Conservation (phyloP, 2,329 filamentous ascomycete genomes). For the Sclerotinia glacialis region DNA sequence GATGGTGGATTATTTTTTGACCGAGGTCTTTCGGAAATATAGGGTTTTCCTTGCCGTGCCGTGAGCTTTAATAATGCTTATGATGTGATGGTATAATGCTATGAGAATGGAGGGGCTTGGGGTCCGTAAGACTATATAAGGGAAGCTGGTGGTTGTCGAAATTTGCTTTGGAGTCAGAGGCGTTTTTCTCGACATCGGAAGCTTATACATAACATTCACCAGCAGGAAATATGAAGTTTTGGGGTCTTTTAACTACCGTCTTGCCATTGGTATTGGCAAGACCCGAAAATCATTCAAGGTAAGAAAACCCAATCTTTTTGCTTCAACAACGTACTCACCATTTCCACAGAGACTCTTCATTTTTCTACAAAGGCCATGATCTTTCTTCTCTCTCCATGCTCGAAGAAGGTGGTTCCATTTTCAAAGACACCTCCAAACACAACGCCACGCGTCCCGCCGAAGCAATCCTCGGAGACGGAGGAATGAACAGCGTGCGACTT, state of each 20-base stretch:
- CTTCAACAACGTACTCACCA: neutral
- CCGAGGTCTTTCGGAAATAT: neutral
- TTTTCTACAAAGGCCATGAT: constrained; percentile 43
- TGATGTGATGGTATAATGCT: too few species aligned
- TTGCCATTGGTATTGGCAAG: constrained; percentile 19
- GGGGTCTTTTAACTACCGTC: constrained; percentile 3
- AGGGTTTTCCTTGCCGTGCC: neutral
- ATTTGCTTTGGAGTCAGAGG: neutral
- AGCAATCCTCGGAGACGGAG: constrained; percentile 57
- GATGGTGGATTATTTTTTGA: neutral
- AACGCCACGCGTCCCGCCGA: constrained; percentile 52
- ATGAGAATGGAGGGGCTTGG: neutral
- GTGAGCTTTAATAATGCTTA: neutral
- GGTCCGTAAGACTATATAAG: neutral
- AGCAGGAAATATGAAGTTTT: constrained; percentile 9
- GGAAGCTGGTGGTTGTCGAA: neutral
- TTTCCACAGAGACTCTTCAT: constrained; percentile 14
- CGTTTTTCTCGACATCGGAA: too few species aligned
- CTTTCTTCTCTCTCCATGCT: constrained; percentile 42
- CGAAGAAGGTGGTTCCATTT: constrained; percentile 41
- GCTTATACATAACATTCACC: neutral
- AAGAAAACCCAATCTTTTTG: neutral
- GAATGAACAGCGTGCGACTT: constrained; percentile 67
- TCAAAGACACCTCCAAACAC: constrained; percentile 39
- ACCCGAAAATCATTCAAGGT: neutral